These are phyloP conservation scores for Cryphonectria carpinicola DNA, from an alignment of 2,329 filamentous ascomycete species.

Conservation along the genomic window DNA sequence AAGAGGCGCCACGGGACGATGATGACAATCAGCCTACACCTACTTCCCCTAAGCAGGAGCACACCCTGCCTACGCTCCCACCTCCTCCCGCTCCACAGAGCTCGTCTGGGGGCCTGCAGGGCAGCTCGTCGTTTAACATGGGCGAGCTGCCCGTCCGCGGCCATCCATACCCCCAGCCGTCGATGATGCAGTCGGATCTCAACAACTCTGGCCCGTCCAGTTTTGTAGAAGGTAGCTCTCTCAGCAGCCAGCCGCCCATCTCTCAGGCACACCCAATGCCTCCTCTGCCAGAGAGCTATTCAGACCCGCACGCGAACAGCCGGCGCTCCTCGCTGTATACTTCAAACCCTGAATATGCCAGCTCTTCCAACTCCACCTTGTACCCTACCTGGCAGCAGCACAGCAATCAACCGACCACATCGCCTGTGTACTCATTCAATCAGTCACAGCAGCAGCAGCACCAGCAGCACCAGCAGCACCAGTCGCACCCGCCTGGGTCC, in stretches of 20 bases:
- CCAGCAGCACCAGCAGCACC: slow-evolving; percentile 5
- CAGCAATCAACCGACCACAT: slow-evolving; percentile 45
- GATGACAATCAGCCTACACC: slow-evolving; percentile 44
- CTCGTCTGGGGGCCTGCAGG: slow-evolving; percentile 38
- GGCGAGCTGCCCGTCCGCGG: slow-evolving; percentile 50
- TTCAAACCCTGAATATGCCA: slow-evolving; percentile 49
- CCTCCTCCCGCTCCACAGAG: slow-evolving; percentile 41
- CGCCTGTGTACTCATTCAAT: slow-evolving; percentile 52
- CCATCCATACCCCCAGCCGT: slow-evolving; percentile 42
- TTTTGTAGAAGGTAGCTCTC: slow-evolving; percentile 44
- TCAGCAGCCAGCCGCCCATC: slow-evolving; percentile 42
- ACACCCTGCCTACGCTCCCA: slow-evolving; percentile 41
- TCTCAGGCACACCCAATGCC: slow-evolving; percentile 43
- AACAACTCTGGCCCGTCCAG: slow-evolving; percentile 43
- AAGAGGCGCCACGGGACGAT: slow-evolving; percentile 46
- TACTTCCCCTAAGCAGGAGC: slow-evolving; percentile 41
- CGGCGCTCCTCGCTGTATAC: slow-evolving; percentile 52
- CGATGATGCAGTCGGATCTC: slow-evolving; percentile 49
- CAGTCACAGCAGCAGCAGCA: slow-evolving; percentile 42
- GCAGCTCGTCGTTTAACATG: slow-evolving; percentile 41
- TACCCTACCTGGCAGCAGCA: slow-evolving; percentile 52
- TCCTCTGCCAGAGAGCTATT: slow-evolving; percentile 48
- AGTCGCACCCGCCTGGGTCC: slow-evolving; percentile 29
- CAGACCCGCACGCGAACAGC: slow-evolving; percentile 49
- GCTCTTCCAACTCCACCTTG: slow-evolving; percentile 43